These are phyloP conservation scores for Cryphonectria parasitica DNA, from an alignment of 2,329 filamentous ascomycete genomes.

Conservation along the genomic window DNA sequence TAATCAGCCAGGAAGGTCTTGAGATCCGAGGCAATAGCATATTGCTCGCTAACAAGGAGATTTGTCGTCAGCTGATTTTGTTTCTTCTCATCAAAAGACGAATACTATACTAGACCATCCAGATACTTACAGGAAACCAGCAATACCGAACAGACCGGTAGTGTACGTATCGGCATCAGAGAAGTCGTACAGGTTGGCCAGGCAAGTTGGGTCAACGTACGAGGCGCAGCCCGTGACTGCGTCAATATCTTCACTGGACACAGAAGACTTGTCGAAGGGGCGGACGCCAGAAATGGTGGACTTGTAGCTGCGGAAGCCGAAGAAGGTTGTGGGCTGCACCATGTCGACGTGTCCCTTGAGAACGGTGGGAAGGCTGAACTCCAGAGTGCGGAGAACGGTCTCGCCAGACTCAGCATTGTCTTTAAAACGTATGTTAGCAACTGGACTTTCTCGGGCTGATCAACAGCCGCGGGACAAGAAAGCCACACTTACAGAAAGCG, in stretches of 20 bases:
- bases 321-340: constrained; percentile 30
- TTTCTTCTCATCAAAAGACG: not conserved
- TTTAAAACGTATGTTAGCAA: constrained; percentile 29
- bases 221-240: constrained; percentile 35
- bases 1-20: constrained; percentile 21
- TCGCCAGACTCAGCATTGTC: constrained; percentile 32
- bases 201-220: constrained; percentile 46
- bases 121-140: constrained; percentile 25
- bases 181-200: constrained; percentile 52
- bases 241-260: not conserved
- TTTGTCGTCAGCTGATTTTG: constrained; percentile 46
- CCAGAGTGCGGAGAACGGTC: constrained; percentile 26
- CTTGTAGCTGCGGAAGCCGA: constrained; percentile 27
- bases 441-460: constrained; percentile 25
- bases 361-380: constrained; percentile 23
- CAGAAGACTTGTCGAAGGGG: constrained; percentile 9
- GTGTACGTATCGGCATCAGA: constrained; percentile 43
- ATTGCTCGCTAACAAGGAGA: constrained; percentile 48
- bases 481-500: constrained; percentile 42
- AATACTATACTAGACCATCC: not conserved
- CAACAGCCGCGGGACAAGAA: constrained; percentile 30
- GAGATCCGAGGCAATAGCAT: constrained; percentile 43
- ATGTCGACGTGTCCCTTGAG: constrained; percentile 25
- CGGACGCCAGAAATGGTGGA: constrained; percentile 17
- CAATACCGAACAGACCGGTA: constrained; percentile 23